A percentile compares a stretch with the other conserved stretches of the same genome.
phyloP scores from a whole-genome alignment of 2,329 filamentous ascomycete genomes.

The Metarhizium robertsii region DNA sequence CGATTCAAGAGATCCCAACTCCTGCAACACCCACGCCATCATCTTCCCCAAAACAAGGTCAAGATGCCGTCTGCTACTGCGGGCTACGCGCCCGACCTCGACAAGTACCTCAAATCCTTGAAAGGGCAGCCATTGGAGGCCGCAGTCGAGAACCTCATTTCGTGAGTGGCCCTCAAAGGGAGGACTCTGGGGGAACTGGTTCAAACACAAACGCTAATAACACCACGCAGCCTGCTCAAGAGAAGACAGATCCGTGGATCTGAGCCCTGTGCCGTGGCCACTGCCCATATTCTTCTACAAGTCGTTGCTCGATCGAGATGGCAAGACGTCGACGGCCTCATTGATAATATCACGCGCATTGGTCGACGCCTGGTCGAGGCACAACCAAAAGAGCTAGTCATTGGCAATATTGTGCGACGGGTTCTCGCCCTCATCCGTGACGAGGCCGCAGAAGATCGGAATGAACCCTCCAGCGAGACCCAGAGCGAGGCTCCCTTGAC shows the following conservation, averaged over 20 bases:
- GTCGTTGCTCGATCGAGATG: constrained; percentile 78
- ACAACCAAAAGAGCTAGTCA: constrained; percentile 81
- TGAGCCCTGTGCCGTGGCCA: constrained; percentile 82
- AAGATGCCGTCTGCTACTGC: constrained; percentile 25
- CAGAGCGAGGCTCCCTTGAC: constrained; percentile 36
- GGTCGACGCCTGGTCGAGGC: constrained; percentile 72
- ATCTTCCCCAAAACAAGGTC: not conserved
- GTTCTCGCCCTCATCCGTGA: constrained; percentile 87
- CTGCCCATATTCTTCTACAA: constrained; percentile 76
- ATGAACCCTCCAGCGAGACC: constrained; percentile 52
- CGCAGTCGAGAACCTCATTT: constrained; percentile 74
- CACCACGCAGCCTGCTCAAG: constrained; percentile 56
- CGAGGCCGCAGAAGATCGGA: constrained; percentile 74
- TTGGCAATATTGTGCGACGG: constrained; percentile 88
- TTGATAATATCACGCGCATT: constrained; percentile 69
- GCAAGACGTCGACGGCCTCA: constrained; percentile 66
- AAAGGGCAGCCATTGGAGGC: constrained; percentile 68
- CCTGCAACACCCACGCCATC: constrained; percentile 2
- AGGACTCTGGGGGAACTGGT: not conserved
- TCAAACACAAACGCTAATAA: not conserved
- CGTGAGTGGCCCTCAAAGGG: constrained; percentile 44
- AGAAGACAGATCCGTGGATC: constrained; percentile 82
- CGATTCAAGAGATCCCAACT: not conserved
- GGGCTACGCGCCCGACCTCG: constrained; percentile 58
- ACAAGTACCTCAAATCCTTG: constrained; percentile 69